Evolutionary conservation across 345 rosid species (phyloP), one percentile per base, ranked within the genome.

Genomic region (Odontarrhena argentea): DNA sequence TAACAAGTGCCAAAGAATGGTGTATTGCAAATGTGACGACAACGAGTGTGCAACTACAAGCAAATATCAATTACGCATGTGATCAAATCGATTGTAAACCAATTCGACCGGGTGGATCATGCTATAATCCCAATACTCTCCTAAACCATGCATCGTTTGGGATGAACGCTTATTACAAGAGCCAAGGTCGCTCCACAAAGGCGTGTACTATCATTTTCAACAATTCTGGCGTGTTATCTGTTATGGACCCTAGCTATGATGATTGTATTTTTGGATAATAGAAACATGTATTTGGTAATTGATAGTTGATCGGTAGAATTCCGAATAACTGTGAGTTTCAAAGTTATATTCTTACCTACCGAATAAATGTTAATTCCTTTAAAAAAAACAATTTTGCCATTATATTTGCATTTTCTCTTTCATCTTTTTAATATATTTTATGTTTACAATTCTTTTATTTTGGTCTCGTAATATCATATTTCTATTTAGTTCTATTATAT

Each of bases 141-240:
- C 0, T 25, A 37, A 37, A 12, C 5, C 71, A 67, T 56, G 63
- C 64, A 1, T 55, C 71, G 1, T 67, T n/a, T 57, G 70, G 55
- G 36, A 66, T 66, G 70, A 66, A 66, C 62, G 24, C 70, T 37
- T 66, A 66, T 35, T 55, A 66, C 62, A 45, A 37, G 25, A 44
- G 3, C 45, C 53, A 66, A 44, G 63, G 13, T 1, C 54, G 36
- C 32, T 44, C 70, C 13, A 12, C 6, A 28, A 0, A 22, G 0
- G 43, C 63, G 26, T 66, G 70, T 14, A 55, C 8, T 2, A 15
- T 22, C 35, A 18, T 24, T 45, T 66, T 66, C 9, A 25, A 14
- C 12, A 43, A 22, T 15, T 18, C 36, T 12, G 8, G 37, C 45
- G n/a, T 1, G 2, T 22, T 55, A 13, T n/a, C 70, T 3, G 7